Conservation (phyloP, 352 stramenopile species). For the Peronospora belbahrii region DNA sequence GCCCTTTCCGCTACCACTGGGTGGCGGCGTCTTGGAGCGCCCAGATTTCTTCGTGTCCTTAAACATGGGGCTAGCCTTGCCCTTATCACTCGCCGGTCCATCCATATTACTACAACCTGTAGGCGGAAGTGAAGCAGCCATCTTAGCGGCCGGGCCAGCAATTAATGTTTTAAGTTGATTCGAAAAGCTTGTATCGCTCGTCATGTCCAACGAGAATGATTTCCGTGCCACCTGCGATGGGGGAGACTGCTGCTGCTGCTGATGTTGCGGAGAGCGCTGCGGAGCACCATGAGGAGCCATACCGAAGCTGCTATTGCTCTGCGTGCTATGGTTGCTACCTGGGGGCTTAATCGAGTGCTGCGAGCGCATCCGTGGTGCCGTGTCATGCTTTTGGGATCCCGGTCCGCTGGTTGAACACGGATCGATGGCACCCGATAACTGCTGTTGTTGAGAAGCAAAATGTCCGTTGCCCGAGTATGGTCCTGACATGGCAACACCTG, state of each 20-base stretch:
- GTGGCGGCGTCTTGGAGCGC: constrained; percentile 74
- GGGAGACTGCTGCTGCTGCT: constrained; percentile 16
- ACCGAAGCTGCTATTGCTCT: constrained; percentile 20
- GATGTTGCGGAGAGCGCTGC: constrained; percentile 6
- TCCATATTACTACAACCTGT: constrained; percentile 17
- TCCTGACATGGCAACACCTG: constrained; percentile 10
- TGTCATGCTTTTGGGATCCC: constrained; percentile 6
- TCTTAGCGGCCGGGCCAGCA: constrained; percentile 9
- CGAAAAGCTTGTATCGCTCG: constrained; percentile 1
- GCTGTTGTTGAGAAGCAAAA: constrained; percentile 9
- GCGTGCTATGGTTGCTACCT: constrained; percentile 29
- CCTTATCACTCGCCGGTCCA: constrained; percentile 67
- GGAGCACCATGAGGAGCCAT: constrained; percentile 8
- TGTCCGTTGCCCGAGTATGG: constrained; percentile 21
- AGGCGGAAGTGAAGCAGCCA: constrained; percentile 14
- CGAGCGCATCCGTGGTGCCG: constrained; percentile 11
- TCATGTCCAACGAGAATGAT: constrained; percentile 6
- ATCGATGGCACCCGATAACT: constrained; percentile 10
- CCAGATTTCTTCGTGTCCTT: constrained; percentile 51
- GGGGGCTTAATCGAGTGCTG: constrained; percentile 28
- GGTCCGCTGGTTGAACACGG: constrained; percentile 17
- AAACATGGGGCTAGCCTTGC: constrained; percentile 54
- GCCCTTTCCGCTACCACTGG: constrained; percentile 53
- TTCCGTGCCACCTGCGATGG: constrained; percentile 21
- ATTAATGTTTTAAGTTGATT: constrained; percentile 16